Evolutionary conservation across 2,329 filamentous ascomycete species (phyloP), one percentile per base, ranked within the genome.

Genomic region (Raffaelea albimanens): DNA sequence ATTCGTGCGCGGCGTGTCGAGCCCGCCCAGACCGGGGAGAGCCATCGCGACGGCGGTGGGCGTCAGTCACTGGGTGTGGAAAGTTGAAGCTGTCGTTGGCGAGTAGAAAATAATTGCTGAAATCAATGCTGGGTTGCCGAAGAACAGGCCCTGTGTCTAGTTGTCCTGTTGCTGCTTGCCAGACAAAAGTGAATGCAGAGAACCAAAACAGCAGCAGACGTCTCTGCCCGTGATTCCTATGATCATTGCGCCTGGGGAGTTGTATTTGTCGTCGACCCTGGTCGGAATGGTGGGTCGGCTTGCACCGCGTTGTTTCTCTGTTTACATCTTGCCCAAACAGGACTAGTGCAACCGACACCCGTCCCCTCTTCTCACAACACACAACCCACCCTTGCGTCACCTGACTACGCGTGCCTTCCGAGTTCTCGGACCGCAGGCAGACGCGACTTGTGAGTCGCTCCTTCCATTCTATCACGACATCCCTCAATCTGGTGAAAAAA

Each of bases 1-100:
- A 60, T 89, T 85, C 52, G 88, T 95, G 62, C 85, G 83, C 59
- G 91, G 91, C 57, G 90, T 94, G 67, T 93, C 85, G 67, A 95
- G 76, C 60, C 74, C 75, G 62, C 67, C 74, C 57, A 72, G 75
- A 60, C 82, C 83, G 38, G 78, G 76, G 54, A 77, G 75, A 50
- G 75, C 77, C 83, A 87, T 87, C 56, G 59, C 69, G 63, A 55
- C 57, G 34, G 40, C 25, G 25, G 25, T 13, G 7, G 25, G 25
- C 25, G 25, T 7, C 25, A 29, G 25, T 7, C 25, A 29, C 7
- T 29, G 25, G 25, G 25, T 13, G 25, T 29, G 7, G n/a, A n/a
- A n/a, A n/a, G 25, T 29, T 29, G 7, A 7, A 13, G 7, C 7
- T 29, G 25, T 29, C 25, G 25, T 13, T 29, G 7, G 7, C 25